These are phyloP conservation scores for Dunaliella sp. DNA, from an alignment of 139 green algal species.

Conservation along the genomic window DNA sequence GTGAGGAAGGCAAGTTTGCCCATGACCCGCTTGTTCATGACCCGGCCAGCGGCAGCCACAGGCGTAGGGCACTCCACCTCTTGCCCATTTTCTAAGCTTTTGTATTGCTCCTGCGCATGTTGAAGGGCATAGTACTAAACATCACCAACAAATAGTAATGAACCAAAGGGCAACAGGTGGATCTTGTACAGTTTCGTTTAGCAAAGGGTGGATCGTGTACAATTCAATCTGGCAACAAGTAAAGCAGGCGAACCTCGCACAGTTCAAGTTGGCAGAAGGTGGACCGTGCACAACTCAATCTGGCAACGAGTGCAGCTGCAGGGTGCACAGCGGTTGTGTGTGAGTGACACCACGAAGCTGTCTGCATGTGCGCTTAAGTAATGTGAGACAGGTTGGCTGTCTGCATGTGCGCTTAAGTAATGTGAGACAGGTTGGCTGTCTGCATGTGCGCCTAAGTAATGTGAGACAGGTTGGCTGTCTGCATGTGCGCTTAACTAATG, in stretches of 20 bases:
- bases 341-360: too few species aligned
- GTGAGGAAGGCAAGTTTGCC: conserved; percentile 96
- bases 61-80: conserved; percentile 26
- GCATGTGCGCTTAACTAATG: too few species aligned
- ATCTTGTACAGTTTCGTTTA: neutral
- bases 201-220: too few species aligned
- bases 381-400: too few species aligned
- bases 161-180: neutral
- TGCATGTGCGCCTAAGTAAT: too few species aligned
- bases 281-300: too few species aligned
- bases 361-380: too few species aligned
- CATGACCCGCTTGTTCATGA: conserved; percentile 89
- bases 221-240: neutral
- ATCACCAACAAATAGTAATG: neutral
- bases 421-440: too few species aligned
- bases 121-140: neutral
- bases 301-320: too few species aligned
- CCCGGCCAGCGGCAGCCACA: conserved; percentile 83
- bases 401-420: too few species aligned
- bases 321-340: too few species aligned
- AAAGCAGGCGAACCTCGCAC: neutral
- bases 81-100: conserved; percentile 58
- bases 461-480: too few species aligned
- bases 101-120: conserved; percentile 45
- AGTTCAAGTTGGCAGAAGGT: neutral